Conservation (phyloP, 148 eudicot species). For the Rhododendron ovatum region DNA sequence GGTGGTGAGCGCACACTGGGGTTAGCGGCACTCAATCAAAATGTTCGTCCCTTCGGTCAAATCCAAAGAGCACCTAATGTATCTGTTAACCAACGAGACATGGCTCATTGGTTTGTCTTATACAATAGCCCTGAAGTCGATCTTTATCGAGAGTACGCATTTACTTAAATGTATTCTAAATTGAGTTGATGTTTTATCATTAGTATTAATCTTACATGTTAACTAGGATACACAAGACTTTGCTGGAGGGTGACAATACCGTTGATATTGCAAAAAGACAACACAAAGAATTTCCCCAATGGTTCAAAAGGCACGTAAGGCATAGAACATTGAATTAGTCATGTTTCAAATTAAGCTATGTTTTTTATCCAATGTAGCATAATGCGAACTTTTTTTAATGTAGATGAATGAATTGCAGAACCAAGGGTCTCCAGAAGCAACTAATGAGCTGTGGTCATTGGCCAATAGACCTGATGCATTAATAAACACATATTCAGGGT, state of each 20-base stretch:
- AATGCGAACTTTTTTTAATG: neutral
- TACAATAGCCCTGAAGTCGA: too few relatives aligned
- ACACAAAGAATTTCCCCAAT: neutral
- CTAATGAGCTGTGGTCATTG: slow-evolving; percentile 4
- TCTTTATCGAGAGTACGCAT: too few relatives aligned
- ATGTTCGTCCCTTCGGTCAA: too few relatives aligned
- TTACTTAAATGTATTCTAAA: too few relatives aligned
- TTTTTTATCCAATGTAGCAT: neutral
- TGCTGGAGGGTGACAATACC: neutral
- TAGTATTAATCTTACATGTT: neutral
- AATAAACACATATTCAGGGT: neutral
- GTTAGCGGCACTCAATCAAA: too few relatives aligned
- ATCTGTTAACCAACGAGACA: too few relatives aligned
- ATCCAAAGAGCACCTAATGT: too few relatives aligned
- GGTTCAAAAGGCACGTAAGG: neutral
- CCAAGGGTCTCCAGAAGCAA: neutral
- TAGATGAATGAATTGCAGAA: neutral
- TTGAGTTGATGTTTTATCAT: neutral
- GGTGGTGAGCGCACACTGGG: too few relatives aligned
- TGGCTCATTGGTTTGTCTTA: too few relatives aligned
- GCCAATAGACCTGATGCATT: neutral
- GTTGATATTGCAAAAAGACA: neutral
- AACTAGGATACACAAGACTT: neutral
- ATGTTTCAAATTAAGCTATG: neutral
- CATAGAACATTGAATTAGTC: neutral